phyloP scores from a whole-genome alignment of 768 basidiomycete genomes.

The Tremella yokohamensis region DNA sequence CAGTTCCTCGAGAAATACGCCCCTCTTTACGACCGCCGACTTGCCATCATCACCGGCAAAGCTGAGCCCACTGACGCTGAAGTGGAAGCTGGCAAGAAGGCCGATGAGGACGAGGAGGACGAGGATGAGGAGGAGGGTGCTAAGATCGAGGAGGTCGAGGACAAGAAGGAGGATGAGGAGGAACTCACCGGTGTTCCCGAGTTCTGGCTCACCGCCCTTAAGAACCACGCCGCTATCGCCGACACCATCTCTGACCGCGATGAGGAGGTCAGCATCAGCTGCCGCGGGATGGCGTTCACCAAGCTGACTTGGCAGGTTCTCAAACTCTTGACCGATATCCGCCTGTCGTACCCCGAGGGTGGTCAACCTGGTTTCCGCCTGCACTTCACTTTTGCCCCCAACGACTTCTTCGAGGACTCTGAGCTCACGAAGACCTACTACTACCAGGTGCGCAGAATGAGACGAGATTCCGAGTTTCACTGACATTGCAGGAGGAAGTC shows the following conservation, averaged over 20 bases:
- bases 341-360: slow-evolving; percentile 67
- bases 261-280: slow-evolving; percentile 52
- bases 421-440: slow-evolving; percentile 87
- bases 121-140: slow-evolving; percentile 57
- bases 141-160: slow-evolving; percentile 38
- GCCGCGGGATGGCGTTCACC: neutral
- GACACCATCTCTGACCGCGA: slow-evolving; percentile 94
- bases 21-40: slow-evolving; percentile 82
- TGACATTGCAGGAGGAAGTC: slow-evolving; percentile 61
- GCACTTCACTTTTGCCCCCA: slow-evolving; percentile 70
- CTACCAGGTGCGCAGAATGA: slow-evolving; percentile 56
- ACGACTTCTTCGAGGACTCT: slow-evolving; percentile 83
- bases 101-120: slow-evolving; percentile 68
- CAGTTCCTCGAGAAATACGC: slow-evolving; percentile 54
- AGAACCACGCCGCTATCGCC: slow-evolving; percentile 79
- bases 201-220: slow-evolving; percentile 96
- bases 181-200: slow-evolving; percentile 68
- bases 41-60: slow-evolving; percentile 75
- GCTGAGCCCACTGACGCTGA: slow-evolving; percentile 73
- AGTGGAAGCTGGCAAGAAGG: slow-evolving; percentile 71
- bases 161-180: slow-evolving; percentile 43
- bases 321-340: slow-evolving; percentile 74
- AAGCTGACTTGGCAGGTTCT: slow-evolving; percentile 59
- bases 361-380: slow-evolving; percentile 76
- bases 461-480: neutral